Percentiles rank a stretch among this genome's conserved stretches.
phyloP scores from a whole-genome alignment of 768 basidiomycete genomes.

The Rhodotorula babjevae region DNA sequence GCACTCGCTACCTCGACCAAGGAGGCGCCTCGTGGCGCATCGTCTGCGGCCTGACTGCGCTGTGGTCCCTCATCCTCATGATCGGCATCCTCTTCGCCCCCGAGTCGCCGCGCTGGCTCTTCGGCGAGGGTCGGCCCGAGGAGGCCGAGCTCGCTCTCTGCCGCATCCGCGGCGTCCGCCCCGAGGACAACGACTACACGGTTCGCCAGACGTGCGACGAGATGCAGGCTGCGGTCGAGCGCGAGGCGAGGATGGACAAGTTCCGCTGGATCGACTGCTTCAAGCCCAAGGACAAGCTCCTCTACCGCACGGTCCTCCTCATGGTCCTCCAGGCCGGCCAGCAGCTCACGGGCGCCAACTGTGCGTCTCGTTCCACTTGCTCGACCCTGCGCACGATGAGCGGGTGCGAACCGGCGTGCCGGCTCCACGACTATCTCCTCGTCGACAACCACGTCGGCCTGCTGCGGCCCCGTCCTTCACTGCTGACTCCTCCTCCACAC shows the following conservation, averaged over 20 bases:
- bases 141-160: constrained; percentile 53
- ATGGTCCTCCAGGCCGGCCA: constrained; percentile 57
- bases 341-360: constrained; percentile 24
- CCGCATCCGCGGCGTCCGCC: constrained; percentile 30
- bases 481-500: not conserved
- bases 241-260: constrained; percentile 50
- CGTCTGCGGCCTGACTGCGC: constrained; percentile 59
- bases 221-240: constrained; percentile 55
- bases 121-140: constrained; percentile 52
- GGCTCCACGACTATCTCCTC: too few species aligned
- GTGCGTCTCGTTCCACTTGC: not conserved
- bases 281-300: constrained; percentile 55
- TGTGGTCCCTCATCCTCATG: constrained; percentile 62
- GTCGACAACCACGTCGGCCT: too few species aligned
- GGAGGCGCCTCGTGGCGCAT: constrained; percentile 60
- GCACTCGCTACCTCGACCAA: constrained; percentile 53
- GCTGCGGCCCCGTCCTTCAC: not conserved
- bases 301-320: constrained; percentile 53
- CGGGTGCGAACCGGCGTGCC: too few species aligned
- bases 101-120: constrained; percentile 63
- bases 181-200: constrained; percentile 36
- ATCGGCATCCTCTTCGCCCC: constrained; percentile 67
- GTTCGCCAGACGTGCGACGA: constrained; percentile 51
- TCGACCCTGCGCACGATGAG: constrained; percentile 1
- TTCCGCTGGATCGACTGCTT: constrained; percentile 70